Evolutionary conservation across 176 grass and related monocot genomes (phyloP).

Genomic region (Neostapfia colusana): DNA sequence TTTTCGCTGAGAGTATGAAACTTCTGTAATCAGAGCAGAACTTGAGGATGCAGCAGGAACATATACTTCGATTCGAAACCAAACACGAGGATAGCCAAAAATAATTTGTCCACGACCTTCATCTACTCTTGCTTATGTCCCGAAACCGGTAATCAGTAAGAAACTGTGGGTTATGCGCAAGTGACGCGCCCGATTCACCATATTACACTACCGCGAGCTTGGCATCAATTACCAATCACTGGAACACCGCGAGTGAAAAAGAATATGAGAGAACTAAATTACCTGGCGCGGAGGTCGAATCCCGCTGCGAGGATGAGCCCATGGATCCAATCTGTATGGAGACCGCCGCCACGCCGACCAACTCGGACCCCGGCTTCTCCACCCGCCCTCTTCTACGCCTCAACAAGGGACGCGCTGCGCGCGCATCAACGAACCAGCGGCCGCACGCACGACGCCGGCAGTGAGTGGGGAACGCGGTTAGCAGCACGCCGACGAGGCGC

Average conservation of each 20-base stretch:
- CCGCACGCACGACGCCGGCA: background rate
- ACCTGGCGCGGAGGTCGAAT: slow-evolving; percentile 31
- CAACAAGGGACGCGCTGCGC: background rate
- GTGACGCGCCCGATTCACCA: background rate
- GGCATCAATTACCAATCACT: background rate
- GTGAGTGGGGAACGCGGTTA: background rate
- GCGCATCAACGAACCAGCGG: background rate
- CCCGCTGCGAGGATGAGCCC: slow-evolving; percentile 42
- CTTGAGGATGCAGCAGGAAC: background rate
- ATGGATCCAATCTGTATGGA: slow-evolving; percentile 53
- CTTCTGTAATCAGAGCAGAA: background rate
- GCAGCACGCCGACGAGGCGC: background rate
- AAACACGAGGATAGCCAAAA: background rate
- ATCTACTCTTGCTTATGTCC: background rate
- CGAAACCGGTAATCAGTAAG: background rate
- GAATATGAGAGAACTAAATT: background rate
- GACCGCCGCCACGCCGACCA: slow-evolving; percentile 31
- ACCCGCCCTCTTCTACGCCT: background rate
- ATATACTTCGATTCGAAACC: background rate
- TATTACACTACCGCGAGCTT: background rate
- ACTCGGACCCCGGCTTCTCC: slow-evolving; percentile 24
- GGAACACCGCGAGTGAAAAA: background rate
- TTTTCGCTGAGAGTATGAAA: background rate
- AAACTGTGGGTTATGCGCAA: background rate
- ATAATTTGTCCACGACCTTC: background rate